Base-by-base conservation (phyloP, 768 basidiomycete genomes). In the Ramaria sp. region DNA sequence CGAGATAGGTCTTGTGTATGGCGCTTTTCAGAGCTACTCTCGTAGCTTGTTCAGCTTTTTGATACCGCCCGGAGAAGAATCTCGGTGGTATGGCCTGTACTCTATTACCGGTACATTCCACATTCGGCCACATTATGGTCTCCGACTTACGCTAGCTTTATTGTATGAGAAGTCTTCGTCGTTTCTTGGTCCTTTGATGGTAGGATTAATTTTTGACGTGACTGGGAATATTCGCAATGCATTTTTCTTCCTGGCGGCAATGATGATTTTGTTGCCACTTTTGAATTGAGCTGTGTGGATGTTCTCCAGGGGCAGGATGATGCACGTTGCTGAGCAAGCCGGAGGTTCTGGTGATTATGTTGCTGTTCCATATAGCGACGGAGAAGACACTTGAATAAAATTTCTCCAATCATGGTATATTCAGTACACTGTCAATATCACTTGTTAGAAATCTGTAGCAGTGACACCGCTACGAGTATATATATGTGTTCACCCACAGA, bases 201-300 rank as follows among this genome's bases (percentile, higher is more conserved):
- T 97, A 0, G 93, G 91, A 0, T 62, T 93, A 38, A 88, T 97
- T 41, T 84, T 92, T 0, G 92, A 95, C 66, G 68, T 75, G 45
- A 97, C 92, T 0, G 92, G 89, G 2, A 93, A 95, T 68, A 94
- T 96, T 49, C 86, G 94, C 27, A 88, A 87, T 60, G 84, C 85
- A 2, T 97, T 96, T 70, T 83, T 90, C 66, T 93, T 98, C 73
- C 77, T 97, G 15, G 75, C 91, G 3, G 57, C 75, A 52, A 88
- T 95, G 86, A 74, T 96, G 79, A 62, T 81, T 1, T 86, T 92
- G 0, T 70, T 95, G 1, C 94, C 93, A 0, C 70, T 95, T 0
- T 74, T 99, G 7, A 63, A 71, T n/a, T n/a, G n/a, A n/a, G n/a
- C 59, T 73, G 75, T 37, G 88, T 95, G 3, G 75, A 93, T 65